Base-by-base conservation (phyloP, 306 rosid genomes). In the Rosa persica region DNA sequence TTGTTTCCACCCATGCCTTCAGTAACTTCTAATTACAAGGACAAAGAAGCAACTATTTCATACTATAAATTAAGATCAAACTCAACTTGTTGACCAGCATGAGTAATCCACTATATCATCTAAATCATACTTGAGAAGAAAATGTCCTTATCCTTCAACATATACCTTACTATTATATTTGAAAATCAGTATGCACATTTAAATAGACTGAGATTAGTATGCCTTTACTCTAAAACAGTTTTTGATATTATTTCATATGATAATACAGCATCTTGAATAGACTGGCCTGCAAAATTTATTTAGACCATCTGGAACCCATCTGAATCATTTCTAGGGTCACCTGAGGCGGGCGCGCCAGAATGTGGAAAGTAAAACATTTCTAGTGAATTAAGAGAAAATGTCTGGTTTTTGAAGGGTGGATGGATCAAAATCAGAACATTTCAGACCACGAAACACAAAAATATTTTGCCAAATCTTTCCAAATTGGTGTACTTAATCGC, bases 91-190 rank as follows among this genome's bases (percentile, higher is more conserved):
- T 20, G 25, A 55, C 13, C 62, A n/a, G 9, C 27, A n/a, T 55
- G 62, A 55, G 62, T 55, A 55, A 55, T 55, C 62, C 62, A 30
- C 13, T 55, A 51, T 55, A 8, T 55, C 62, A 55, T 64, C 42
- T 17, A 64, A 30, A 64, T 23, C 72, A 36, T 8, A n/a, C 46
- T 0, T 4, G 49, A 73, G 17, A 73, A 6, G 49, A 58, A 47
- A 71, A 69, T 43, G n/a, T 55, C 19, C 70, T n/a, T 70, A 20
- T n/a, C 23, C 42, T 77, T 68, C 54, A 68, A 65, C 30, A 42
- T 15, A 51, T 51, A 16, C 13, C 36, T 66, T 69, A 10, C 70
- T 43, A 52, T 67, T 2, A n/a, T 22, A 67, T 42, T 16, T 70
- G 65, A 65, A 54, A 54, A 77, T 67, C 25, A 49, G 12, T 16